Percentiles rank a stretch among this genome's conserved stretches.
These are phyloP conservation scores for Cyphellophora europaea DNA, from an alignment of 2,329 filamentous ascomycete species.

Conservation along the genomic window DNA sequence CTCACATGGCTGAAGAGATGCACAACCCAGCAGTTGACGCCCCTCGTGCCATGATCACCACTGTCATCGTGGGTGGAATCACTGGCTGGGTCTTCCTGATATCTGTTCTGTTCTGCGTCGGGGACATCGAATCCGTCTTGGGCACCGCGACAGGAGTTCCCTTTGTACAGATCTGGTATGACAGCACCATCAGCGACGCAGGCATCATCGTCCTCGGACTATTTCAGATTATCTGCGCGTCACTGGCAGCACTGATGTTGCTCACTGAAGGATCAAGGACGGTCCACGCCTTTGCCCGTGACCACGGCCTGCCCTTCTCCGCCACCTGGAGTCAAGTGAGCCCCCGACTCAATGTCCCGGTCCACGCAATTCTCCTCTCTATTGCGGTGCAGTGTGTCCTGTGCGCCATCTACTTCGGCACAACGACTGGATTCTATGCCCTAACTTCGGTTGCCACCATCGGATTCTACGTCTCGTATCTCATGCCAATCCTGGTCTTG, in stretches of 20 bases:
- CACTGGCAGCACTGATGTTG: too few relatives aligned
- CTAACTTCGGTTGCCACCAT: slow-evolving; percentile 23
- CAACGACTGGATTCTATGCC: not conserved
- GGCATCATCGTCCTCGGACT: too few relatives aligned
- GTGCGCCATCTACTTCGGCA: not conserved
- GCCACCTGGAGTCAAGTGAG: not conserved
- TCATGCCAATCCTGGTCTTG: slow-evolving; percentile 5
- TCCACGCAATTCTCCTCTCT: not conserved
- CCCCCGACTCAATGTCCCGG: slow-evolving; percentile 1
- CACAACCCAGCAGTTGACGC: slow-evolving; percentile 24
- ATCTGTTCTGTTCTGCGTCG: slow-evolving; percentile 28
- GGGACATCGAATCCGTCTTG: slow-evolving; percentile 43
- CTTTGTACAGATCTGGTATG: slow-evolving; percentile 28
- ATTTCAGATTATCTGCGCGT: too few relatives aligned
- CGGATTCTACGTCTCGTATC: slow-evolving; percentile 22
- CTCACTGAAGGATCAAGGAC: too few relatives aligned
- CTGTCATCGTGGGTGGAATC: slow-evolving; percentile 25
- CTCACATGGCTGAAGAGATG: slow-evolving; percentile 28
- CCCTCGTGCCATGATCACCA: slow-evolving; percentile 25
- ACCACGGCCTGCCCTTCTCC: slow-evolving; percentile 38
- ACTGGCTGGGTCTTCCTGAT: slow-evolving; percentile 28
- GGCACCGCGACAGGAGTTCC: slow-evolving; percentile 31
- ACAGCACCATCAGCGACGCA: slow-evolving; percentile 24
- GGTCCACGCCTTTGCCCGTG: slow-evolving; percentile 36
- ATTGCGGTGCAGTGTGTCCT: not conserved